A percentile compares a stretch with the other conserved stretches of the same genome.
These are phyloP conservation scores for Parastagonospora avenae DNA, from an alignment of 2,329 filamentous ascomycete species.

Conservation along the genomic window DNA sequence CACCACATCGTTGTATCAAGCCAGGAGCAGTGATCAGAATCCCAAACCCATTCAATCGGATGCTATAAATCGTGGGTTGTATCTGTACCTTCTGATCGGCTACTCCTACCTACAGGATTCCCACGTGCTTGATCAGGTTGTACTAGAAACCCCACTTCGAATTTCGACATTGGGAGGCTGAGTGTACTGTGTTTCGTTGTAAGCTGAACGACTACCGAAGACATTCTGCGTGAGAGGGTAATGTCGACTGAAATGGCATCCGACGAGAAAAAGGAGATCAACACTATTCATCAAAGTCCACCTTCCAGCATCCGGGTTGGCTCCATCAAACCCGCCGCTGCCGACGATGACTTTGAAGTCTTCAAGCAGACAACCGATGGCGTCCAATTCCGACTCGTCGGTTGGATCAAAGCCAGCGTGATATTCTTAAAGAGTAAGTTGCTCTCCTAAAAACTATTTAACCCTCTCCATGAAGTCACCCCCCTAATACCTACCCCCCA, in stretches of 20 bases:
- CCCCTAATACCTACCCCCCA: not conserved
- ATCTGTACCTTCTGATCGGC: too few species aligned
- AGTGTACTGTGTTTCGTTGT: too few species aligned
- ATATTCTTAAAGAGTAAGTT: conserved; percentile 57
- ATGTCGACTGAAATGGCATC: not conserved
- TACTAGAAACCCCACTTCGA: too few species aligned
- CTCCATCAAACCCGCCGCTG: conserved; percentile 21
- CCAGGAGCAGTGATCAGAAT: conserved; percentile 5
- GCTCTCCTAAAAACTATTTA: too few species aligned
- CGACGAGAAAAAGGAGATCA: conserved; percentile 25
- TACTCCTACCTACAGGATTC: too few species aligned
- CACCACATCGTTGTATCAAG: not conserved
- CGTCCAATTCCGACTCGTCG: conserved; percentile 59
- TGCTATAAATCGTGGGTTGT: too few species aligned
- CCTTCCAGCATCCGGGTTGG: conserved; percentile 9
- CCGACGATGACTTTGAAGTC: conserved; percentile 50
- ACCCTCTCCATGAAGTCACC: not conserved
- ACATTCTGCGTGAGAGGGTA: too few species aligned
- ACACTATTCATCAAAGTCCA: not conserved
- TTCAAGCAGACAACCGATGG: conserved; percentile 54
- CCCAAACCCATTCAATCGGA: too few species aligned
- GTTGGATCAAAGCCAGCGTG: conserved; percentile 56
- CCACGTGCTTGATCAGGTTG: too few species aligned
- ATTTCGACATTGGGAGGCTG: too few species aligned
- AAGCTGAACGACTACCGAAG: too few species aligned